Evolutionary conservation across 306 rosid genomes (phyloP).

Genomic region (Begonia loranthoides): DNA sequence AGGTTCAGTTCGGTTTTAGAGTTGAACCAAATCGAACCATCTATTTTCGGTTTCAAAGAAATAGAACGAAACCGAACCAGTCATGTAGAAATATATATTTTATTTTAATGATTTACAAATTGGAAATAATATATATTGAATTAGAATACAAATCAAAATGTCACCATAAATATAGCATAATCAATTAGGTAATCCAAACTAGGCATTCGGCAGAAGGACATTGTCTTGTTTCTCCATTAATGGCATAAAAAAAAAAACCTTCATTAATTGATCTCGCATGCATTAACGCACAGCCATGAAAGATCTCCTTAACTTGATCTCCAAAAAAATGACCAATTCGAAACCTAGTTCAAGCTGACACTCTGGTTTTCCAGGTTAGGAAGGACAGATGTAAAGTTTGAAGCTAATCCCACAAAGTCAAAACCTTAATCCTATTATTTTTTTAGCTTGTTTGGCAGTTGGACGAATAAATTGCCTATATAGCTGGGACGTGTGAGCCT

Average conservation of each 20-base stretch:
- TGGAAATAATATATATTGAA: too few relatives aligned
- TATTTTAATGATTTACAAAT: too few relatives aligned
- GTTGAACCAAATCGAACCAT: too few relatives aligned
- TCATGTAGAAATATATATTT: too few relatives aligned
- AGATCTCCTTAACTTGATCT: not conserved
- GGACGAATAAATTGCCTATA: conserved; percentile 21
- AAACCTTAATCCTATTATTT: not conserved
- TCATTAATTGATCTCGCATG: conserved; percentile 13
- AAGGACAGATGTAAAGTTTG: not conserved
- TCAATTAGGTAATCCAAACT: not conserved
- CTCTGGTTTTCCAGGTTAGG: not conserved
- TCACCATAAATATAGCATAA: too few relatives aligned
- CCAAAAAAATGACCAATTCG: too few relatives aligned
- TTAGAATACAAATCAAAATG: too few relatives aligned
- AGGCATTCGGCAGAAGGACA: not conserved
- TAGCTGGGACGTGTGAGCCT: conserved; percentile 22
- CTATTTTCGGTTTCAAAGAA: too few relatives aligned
- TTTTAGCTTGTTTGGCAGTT: conserved; percentile 17
- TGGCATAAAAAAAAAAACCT: conserved; percentile 7
- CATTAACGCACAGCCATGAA: not conserved
- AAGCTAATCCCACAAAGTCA: not conserved
- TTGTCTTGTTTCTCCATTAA: conserved; percentile 13
- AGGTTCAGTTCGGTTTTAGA: too few relatives aligned
- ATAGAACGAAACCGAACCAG: too few relatives aligned
- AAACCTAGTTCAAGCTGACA: not conserved